Percentiles rank a stretch among this genome's conserved stretches.
Evolutionary conservation across 2,329 filamentous ascomycete genomes (phyloP).

Genomic region (Madurella fahalii): DNA sequence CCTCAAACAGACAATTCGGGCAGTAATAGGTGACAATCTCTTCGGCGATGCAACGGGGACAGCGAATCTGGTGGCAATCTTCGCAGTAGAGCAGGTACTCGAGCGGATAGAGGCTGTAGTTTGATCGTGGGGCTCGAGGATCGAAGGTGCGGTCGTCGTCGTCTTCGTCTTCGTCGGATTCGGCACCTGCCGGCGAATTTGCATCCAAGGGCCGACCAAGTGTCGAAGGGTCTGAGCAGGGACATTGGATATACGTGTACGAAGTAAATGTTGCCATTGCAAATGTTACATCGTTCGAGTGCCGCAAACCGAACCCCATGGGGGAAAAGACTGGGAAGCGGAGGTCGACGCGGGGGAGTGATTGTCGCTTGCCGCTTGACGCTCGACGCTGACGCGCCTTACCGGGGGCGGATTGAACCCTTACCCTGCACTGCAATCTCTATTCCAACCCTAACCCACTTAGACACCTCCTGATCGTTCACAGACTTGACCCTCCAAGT

Average conservation of each 20-base stretch:
- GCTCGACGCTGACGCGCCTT: not conserved
- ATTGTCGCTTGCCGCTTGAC: not conserved
- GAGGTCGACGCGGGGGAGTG: not conserved
- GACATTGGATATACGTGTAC: constrained; percentile 65
- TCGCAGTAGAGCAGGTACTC: constrained; percentile 95
- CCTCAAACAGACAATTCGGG: constrained; percentile 92
- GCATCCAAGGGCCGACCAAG: constrained; percentile 29
- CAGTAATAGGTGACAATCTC: constrained; percentile 96
- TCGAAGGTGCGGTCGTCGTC: constrained; percentile 81
- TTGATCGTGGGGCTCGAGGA: constrained; percentile 76
- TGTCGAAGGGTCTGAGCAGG: constrained; percentile 51
- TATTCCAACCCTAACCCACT: not conserved
- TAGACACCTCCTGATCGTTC: not conserved
- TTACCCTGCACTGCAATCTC: not conserved
- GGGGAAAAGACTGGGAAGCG: not conserved
- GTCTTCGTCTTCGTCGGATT: constrained; percentile 68
- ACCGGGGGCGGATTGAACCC: not conserved
- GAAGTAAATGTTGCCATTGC: constrained; percentile 51
- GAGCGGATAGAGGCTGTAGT: constrained; percentile 87
- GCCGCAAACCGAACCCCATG: not conserved
- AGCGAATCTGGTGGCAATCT: constrained; percentile 94
- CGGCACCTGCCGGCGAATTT: constrained; percentile 21
- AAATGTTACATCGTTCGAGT: constrained; percentile 10
- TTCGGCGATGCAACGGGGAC: constrained; percentile 84
- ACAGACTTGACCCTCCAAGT: not conserved